Base-by-base conservation (phyloP, 768 basidiomycete species). In the Guyanaporus albipodus region DNA sequence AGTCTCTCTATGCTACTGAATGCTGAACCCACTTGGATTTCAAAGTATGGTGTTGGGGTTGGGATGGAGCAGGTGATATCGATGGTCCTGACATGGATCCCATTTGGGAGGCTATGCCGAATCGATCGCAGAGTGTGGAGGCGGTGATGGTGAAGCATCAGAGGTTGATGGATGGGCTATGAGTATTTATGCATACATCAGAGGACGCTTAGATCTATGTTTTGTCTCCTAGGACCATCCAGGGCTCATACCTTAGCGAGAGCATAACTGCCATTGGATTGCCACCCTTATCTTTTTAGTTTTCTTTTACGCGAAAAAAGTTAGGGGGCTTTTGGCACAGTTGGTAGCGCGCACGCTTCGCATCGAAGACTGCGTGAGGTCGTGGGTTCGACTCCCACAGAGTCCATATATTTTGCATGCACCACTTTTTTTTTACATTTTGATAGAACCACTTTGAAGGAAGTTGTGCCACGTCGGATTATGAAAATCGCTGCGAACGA, bases 21-120 rank as follows among this genome's bases (percentile, higher is more conserved):
- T 46, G 38, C 42, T 60, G 33, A 60, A 12, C 32, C n/a, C 26
- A 10, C 17, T 28, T 27, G 36, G 9, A 28, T 50, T 38, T 1
- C 22, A 32, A 59, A 96, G 95, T 98, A 11, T 97, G 95, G 95
- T 98, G 95, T 63, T 97, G 95, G 95, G 95, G 95, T 17, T 99
- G 95, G 95, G 95, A 99, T 59, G 95, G 95, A 12, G 95, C 95
- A 4, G 95, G 95, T 17, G 95, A 99, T 62, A 78, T 99, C 19
- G 95, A 97, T 54, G 95, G 94, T 34, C 95, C 95, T 0, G 94
- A 98, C 60, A 91, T 99, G 6, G 95, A 98, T 57, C 95, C 95
- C 6, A 87, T 99, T 44, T 99, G 95, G 95, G 95, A 97, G 66
- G 62, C 66, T 27, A 85, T 87, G 83, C 71, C 87, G 4, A 79